These are phyloP conservation scores for Fusarium zealandicum DNA, from an alignment of 2,329 filamentous ascomycete genomes.

Conservation along the genomic window DNA sequence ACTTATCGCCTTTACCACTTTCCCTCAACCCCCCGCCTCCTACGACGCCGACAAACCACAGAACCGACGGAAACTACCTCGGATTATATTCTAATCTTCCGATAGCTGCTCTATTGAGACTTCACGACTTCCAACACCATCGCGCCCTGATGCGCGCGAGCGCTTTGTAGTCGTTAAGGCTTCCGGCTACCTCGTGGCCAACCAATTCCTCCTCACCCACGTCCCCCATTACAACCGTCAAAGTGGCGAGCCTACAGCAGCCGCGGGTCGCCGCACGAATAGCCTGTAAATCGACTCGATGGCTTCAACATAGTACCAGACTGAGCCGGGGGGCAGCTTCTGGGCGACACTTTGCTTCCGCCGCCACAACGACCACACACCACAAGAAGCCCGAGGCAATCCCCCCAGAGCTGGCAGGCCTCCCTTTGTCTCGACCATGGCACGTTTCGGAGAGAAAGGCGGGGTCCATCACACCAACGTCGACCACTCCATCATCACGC, in stretches of 20 bases:
- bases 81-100: not conserved
- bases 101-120: not conserved
- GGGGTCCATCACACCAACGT: conserved; percentile 17
- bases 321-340: conserved; percentile 47
- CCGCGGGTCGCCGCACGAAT: conserved; percentile 55
- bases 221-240: conserved; percentile 32
- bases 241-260: conserved; percentile 49
- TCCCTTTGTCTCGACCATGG: conserved; percentile 34
- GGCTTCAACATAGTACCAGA: conserved; percentile 49
- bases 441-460: conserved; percentile 12
- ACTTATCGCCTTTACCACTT: conserved; percentile 22
- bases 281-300: conserved; percentile 48
- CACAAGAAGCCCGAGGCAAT: conserved; percentile 34
- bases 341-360: conserved; percentile 45
- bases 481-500: conserved; percentile 29
- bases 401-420: conserved; percentile 29
- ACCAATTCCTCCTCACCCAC: conserved; percentile 7
- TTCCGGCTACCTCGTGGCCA: conserved; percentile 20
- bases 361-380: conserved; percentile 35
- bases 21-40: conserved; percentile 1
- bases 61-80: not conserved
- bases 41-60: not conserved
- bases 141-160: conserved; percentile 13
- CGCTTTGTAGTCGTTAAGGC: conserved; percentile 12
- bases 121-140: not conserved